Evolutionary conservation across 129 eudicot genomes (phyloP), one percentile per base, ranked within the genome.

Genomic region (Pittosporum tobira): DNA sequence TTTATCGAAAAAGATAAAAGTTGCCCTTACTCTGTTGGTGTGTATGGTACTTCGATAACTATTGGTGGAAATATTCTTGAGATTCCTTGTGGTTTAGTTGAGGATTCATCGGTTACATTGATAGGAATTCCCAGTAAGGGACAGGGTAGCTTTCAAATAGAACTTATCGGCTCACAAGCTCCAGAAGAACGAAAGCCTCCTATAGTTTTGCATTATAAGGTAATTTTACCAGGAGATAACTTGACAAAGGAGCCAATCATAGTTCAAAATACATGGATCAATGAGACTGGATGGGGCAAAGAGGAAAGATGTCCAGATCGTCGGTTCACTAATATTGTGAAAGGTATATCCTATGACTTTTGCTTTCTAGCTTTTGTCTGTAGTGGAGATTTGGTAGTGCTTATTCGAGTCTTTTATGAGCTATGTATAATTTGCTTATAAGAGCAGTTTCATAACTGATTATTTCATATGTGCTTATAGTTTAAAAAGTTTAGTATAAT

Each of bases 41-140:
- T 73, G 0, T 57, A 77, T 67, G 40, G 66, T 52, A 56, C 27
- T 18, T 56, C 75, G 11, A 37, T 66, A 61, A 48, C 66, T 57
- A 70, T 64, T 51, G 68, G 69, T 25, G 65, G 53, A 61, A 54
- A 40, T 64, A 54, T 64, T 60, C 79, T 88, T 63, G 79, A 65
- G 43, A 74, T 85, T 50, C 97, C 97, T 36, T 90, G 97, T 78
- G 97, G 97, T 70, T 69, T 91, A 21, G 80, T 81, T 64, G 85
- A 69, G 71, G 98, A 78, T 76, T 86, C 98, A n/a, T 86, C 94
- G 16, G 70, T 91, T 73, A 83, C 89, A 5, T 13, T 86, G 34
- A 83, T 86, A 65, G 98, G 85, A 25, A 78, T 81, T 43, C 98
- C 98, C 16, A 72, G 70, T 62, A 80, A 74, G 51, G 71, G 45